Conservation (phyloP, 2,329 filamentous ascomycete species). For the Diaporthe sp. region DNA sequence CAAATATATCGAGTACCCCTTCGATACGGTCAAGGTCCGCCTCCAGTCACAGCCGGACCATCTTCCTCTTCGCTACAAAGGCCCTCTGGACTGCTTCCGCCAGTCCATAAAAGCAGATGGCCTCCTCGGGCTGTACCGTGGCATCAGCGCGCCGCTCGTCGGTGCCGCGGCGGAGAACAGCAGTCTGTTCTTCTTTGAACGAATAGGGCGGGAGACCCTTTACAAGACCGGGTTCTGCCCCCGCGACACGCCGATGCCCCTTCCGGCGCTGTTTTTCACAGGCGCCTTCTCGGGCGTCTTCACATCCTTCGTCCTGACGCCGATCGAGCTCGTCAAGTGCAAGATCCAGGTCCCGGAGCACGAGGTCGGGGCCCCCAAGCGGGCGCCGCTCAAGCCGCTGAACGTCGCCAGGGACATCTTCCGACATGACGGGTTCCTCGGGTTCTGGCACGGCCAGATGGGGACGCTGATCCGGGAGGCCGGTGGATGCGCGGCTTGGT, state of each 20-base stretch:
- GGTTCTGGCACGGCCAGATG: constrained; percentile 95
- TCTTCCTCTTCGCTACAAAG: constrained; percentile 82
- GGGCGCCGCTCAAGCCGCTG: constrained; percentile 69
- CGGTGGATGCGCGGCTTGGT: constrained; percentile 94
- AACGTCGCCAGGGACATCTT: constrained; percentile 83
- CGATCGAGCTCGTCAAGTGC: constrained; percentile 97
- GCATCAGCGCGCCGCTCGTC: constrained; percentile 89
- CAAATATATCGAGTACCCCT: constrained; percentile 98
- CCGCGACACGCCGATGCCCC: constrained; percentile 71
- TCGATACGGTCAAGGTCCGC: constrained; percentile 97
- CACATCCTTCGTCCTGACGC: constrained; percentile 90
- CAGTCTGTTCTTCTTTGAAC: constrained; percentile 92
- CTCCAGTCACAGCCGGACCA: constrained; percentile 94
- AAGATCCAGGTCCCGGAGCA: constrained; percentile 85
- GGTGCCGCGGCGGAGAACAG: constrained; percentile 94
- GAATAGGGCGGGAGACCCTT: constrained; percentile 74
- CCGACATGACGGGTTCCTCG: constrained; percentile 81
- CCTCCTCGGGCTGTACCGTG: constrained; percentile 85
- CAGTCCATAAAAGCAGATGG: constrained; percentile 86
- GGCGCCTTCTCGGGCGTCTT: constrained; percentile 90
- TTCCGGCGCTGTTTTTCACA: constrained; percentile 80
- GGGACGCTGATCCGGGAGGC: constrained; percentile 95
- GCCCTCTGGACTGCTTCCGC: constrained; percentile 92
- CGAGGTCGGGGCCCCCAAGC: constrained; percentile 49
- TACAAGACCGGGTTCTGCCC: constrained; percentile 62